Evolutionary conservation across 1,139 yeast genomes (phyloP), one percentile per base, ranked within the genome.

Genomic region (Kodamaea ohmeri): DNA sequence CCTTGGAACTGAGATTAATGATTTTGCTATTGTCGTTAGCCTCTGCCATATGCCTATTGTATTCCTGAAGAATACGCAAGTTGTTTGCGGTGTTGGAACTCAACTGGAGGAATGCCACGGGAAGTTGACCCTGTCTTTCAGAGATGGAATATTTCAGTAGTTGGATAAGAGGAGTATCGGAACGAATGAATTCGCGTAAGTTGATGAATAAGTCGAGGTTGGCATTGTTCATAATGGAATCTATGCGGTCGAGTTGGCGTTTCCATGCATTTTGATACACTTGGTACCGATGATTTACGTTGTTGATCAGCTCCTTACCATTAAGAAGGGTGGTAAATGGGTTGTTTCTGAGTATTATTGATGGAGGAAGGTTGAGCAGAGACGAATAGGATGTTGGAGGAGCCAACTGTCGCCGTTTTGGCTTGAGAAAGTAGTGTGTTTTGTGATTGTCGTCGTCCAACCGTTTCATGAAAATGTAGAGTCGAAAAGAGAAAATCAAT

Each of bases 51-150:
- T 60, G 60, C 11, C 44, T 47, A 15, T 58, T 55, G 37, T 76
- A 66, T 39, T 76, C 76, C 9, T 61, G 58, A 18, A 77, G 51
- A 15, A 78, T 67, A 21, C 76, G 58, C 11, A 67, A 55, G 48
- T 78, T 79, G 42, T 78, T 76, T n/a, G 83, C 75, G 6, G 73
- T 70, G 49, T 78, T 78, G 12, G 84, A 67, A 12, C 81, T 77
- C 38, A 80, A 61, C 42, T 69, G 70, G 4, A 80, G 54, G 39
- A 76, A 61, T 1, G 73, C 78, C 2, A 74, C 62, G 2, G 63
- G 62, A 6, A 76, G 46, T 40, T 64, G 64, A 11, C 44, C 44
- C 9, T 12, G 36, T 25, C 25, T 34, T 25, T 15, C n/a, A 30
- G 12, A 32, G 16, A 25, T 36, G 18, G 27, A 20, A 19, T 39